These are phyloP conservation scores for Apiotrichum montevideense DNA, from an alignment of 1,284 basidiomycete genomes.

Conservation along the genomic window DNA sequence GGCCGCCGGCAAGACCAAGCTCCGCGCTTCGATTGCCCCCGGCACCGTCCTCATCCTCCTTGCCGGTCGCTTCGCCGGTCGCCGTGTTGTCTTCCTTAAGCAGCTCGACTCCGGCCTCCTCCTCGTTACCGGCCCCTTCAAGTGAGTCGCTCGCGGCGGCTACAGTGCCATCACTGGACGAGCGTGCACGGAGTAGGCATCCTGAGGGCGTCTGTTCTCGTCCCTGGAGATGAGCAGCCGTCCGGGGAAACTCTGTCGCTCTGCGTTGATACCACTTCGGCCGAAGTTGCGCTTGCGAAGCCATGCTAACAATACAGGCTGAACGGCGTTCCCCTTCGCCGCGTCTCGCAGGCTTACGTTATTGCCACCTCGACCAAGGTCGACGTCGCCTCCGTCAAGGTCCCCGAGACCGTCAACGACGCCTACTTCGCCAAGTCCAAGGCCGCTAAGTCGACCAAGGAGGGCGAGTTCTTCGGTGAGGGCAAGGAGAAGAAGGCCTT, in stretches of 20 bases:
- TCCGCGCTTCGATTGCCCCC: slow-evolving; percentile 85
- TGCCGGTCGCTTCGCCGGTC: slow-evolving; percentile 95
- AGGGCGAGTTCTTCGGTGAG: slow-evolving; percentile 93
- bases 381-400: slow-evolving; percentile 64
- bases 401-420: slow-evolving; percentile 88
- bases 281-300: no score
- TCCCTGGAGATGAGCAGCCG: no score
- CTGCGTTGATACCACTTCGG: no score
- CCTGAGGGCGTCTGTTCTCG: no score
- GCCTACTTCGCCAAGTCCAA: slow-evolving; percentile 86
- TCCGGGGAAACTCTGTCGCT: no score
- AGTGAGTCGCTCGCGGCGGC: slow-evolving; percentile 47
- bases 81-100: slow-evolving; percentile 98
- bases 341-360: slow-evolving; percentile 98
- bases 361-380: slow-evolving; percentile 97
- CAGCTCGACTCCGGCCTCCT: slow-evolving; percentile 88
- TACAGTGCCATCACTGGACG: no score
- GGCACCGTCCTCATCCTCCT: slow-evolving; percentile 95
- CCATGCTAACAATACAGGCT: slow-evolving; percentile 43
- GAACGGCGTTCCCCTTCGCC: slow-evolving; percentile 96
- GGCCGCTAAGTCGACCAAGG: slow-evolving; percentile 68
- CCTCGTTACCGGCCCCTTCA: slow-evolving; percentile 96
- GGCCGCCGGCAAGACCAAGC: slow-evolving; percentile 60
- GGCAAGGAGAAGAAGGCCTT: slow-evolving; percentile 83
- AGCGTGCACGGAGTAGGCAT: no score